These are phyloP conservation scores for Meredithiella fracta DNA, from an alignment of 2,329 filamentous ascomycete species.

Conservation along the genomic window DNA sequence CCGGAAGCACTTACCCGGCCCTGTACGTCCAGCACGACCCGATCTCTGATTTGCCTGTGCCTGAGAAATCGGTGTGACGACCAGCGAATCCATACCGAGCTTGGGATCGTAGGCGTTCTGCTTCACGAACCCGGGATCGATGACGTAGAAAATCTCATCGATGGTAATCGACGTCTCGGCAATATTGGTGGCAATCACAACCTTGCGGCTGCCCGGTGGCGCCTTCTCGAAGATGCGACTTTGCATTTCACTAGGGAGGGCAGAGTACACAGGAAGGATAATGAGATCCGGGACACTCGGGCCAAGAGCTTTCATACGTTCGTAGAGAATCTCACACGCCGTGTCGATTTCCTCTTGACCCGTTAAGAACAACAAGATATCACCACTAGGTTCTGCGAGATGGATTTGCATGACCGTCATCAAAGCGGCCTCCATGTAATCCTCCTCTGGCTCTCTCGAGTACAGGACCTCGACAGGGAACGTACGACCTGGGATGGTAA, in stretches of 20 bases:
- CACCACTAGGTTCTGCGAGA: slow-evolving; percentile 75
- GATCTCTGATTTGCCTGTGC: slow-evolving; percentile 91
- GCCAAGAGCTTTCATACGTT: slow-evolving; percentile 90
- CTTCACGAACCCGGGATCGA: slow-evolving; percentile 95
- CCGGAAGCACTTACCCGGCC: slow-evolving; percentile 89
- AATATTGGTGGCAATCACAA: slow-evolving; percentile 96
- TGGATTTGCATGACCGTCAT: slow-evolving; percentile 98
- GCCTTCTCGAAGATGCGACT: slow-evolving; percentile 89
- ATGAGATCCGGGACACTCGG: slow-evolving; percentile 81
- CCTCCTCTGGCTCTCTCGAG: slow-evolving; percentile 82
- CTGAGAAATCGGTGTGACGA: slow-evolving; percentile 91
- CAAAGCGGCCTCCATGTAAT: slow-evolving; percentile 87
- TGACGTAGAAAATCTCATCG: slow-evolving; percentile 91
- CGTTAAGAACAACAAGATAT: slow-evolving; percentile 92
- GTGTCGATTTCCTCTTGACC: slow-evolving; percentile 98
- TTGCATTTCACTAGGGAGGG: slow-evolving; percentile 83
- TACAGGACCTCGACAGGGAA: slow-evolving; percentile 95
- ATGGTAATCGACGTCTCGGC: slow-evolving; percentile 97
- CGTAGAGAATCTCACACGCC: slow-evolving; percentile 76
- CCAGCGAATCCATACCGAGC: slow-evolving; percentile 89
- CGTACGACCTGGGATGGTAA: slow-evolving; percentile 87
- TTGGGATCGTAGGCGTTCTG: slow-evolving; percentile 95
- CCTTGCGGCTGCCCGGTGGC: slow-evolving; percentile 70
- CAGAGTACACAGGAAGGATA: slow-evolving; percentile 91
- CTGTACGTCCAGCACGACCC: slow-evolving; percentile 82